Base-by-base conservation (phyloP, 768 basidiomycete genomes). In the Hortiboletus flavorubellus region DNA sequence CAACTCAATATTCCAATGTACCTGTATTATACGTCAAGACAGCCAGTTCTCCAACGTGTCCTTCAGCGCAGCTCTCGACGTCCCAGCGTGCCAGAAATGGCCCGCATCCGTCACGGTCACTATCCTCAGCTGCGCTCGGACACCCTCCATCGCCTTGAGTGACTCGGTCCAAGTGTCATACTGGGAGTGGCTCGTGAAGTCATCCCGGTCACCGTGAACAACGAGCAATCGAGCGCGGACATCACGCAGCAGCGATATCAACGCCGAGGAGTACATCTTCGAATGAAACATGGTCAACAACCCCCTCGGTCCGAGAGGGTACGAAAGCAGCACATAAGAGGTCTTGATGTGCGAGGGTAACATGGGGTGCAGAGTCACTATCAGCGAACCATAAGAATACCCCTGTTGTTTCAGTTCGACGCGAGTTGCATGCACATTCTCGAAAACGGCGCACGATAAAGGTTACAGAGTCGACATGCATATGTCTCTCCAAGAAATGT, bases 321-420 rank as follows among this genome's bases (percentile, higher is more conserved):
- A 92, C 4, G 90, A 91, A 21, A 93, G 69, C 39, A 93, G 66
- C 43, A 91, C 73, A 66, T 91, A 87, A 12, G 79, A 80, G 0
- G 82, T 85, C 63, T 73, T 76, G 43, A 86, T 65, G n/a, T 73
- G 71, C 16, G 75, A 62, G 0, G 76, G 72, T 3, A 85, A 70
- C 3, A 81, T 64, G 0, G 87, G 84, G 53, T 83, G 82, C 56
- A 88, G 71, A 8, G 88, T 87, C 11, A 81, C 80, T 37, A 89
- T 84, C 33, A 93, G 75, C 2, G 87, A 83, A 1, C 91, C 91
- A 76, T 91, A 76, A 10, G 91, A 93, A 70, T 93, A 93, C 6
- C 89, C 89, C 88, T 91, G 48, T 29, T 31, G n/a, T n/a, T 39
- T 54, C 42, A 48, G 50, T 42, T 49, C 23, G 48, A 59, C 58